These are phyloP conservation scores for Solanum arcanum DNA, from an alignment of 257 asterid species.

Conservation along the genomic window DNA sequence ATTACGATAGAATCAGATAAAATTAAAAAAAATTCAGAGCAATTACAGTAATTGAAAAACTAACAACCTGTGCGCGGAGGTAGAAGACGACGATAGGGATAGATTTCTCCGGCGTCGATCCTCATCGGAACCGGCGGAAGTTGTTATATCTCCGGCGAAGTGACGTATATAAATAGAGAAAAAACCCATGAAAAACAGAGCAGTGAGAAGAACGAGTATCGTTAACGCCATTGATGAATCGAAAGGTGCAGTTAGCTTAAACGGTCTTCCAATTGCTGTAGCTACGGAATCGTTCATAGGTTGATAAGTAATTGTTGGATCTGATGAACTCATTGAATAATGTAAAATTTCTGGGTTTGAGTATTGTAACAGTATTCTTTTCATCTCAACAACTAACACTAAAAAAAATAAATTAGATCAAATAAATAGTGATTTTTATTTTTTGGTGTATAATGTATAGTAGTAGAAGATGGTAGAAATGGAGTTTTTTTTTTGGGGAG, in stretches of 20 bases:
- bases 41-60: background rate
- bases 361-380: background rate
- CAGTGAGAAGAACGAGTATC: slow-evolving; percentile 40
- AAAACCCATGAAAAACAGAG: slow-evolving; percentile 53
- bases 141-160: slow-evolving; percentile 5
- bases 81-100: background rate
- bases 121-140: background rate
- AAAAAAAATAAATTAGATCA: too few relatives aligned
- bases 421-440: too few relatives aligned
- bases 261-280: background rate
- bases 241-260: slow-evolving; percentile 13
- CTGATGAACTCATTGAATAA: background rate
- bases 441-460: background rate
- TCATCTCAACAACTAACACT: background rate
- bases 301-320: background rate
- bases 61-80: background rate
- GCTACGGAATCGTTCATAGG: background rate
- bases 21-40: background rate
- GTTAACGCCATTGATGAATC: slow-evolving; percentile 58
- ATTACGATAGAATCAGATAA: background rate
- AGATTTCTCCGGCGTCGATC: slow-evolving; percentile 2
- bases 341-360: background rate
- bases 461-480: background rate
- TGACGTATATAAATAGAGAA: slow-evolving; percentile 69
- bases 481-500: background rate